Percentiles rank a stretch among this genome's conserved stretches.
phyloP scores from a whole-genome alignment of 371 early-diverging fungal species.

The Mucor circinelloides region DNA sequence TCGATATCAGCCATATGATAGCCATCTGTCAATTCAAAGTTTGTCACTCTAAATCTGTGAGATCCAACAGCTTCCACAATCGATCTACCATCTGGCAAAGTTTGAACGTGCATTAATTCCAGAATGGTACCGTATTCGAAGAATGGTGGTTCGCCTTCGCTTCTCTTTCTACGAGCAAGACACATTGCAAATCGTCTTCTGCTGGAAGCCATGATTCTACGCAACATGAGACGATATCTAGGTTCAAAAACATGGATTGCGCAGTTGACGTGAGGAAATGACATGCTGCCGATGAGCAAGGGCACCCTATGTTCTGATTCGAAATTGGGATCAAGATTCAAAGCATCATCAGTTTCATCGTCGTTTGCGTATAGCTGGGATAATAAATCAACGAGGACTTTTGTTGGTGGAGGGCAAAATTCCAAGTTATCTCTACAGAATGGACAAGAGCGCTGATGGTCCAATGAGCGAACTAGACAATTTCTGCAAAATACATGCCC shows the following conservation, averaged over 20 bases:
- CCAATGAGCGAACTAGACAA: conserved; percentile 52
- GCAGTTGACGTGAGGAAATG: conserved; percentile 65
- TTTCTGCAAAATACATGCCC: conserved; percentile 72
- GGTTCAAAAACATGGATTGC: conserved; percentile 70
- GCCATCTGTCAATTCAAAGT: conserved; percentile 32
- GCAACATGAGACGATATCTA: conserved; percentile 63
- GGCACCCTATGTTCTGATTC: conserved; percentile 36
- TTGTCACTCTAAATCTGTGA: conserved; percentile 32
- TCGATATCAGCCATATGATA: conserved; percentile 47
- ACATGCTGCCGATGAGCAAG: conserved; percentile 64
- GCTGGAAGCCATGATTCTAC: conserved; percentile 54
- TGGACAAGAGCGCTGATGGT: conserved; percentile 36
- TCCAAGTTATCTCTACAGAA: conserved; percentile 30
- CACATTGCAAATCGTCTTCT: conserved; percentile 65
- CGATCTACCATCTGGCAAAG: conserved; percentile 48
- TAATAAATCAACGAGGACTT: conserved; percentile 10
- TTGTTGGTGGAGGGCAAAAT: conserved; percentile 30
- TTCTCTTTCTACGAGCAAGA: conserved; percentile 20
- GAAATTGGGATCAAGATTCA: conserved; percentile 3
- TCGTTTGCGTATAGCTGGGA: conserved; percentile 12
- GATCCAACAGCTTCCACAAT: conserved; percentile 44
- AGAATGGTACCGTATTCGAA: conserved; percentile 53
- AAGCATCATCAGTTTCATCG: conserved; percentile 10
- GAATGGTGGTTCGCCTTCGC: conserved; percentile 26
- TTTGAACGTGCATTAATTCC: conserved; percentile 41